phyloP scores from a whole-genome alignment of 768 basidiomycete genomes.

The Flagelloscypha sp. region DNA sequence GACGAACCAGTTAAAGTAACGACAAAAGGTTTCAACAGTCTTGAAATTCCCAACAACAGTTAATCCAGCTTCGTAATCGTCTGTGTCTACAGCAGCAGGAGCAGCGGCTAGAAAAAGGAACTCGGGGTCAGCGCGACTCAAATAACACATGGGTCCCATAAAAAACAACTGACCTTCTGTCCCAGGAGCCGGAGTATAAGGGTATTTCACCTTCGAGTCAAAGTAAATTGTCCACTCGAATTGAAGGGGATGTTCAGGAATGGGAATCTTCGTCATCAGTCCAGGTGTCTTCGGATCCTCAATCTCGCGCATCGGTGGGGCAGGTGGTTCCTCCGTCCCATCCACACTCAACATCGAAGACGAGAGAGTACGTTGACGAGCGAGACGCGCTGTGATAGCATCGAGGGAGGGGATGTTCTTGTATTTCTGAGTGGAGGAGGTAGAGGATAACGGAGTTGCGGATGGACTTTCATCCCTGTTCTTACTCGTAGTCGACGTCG shows the following conservation, averaged over 20 bases:
- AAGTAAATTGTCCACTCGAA: conserved; percentile 87
- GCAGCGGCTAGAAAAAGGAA: not conserved
- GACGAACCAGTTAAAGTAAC: conserved; percentile 94
- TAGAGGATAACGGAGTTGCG: too few relatives aligned
- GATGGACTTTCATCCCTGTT: conserved; percentile 28
- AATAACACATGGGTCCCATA: too few relatives aligned
- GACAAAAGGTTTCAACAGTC: conserved; percentile 85
- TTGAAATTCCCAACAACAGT: conserved; percentile 84
- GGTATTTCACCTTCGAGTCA: conserved; percentile 72
- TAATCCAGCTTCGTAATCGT: conserved; percentile 78
- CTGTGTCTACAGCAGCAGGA: conserved; percentile 11
- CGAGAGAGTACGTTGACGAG: conserved; percentile 56
- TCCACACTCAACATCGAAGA: conserved; percentile 48
- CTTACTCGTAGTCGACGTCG: conserved; percentile 22
- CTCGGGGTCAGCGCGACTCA: conserved; percentile 1
- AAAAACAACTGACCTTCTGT: too few relatives aligned
- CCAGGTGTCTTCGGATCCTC: conserved; percentile 82
- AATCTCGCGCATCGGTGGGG: conserved; percentile 66
- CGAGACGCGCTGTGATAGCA: conserved; percentile 74
- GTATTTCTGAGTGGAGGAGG: conserved; percentile 63
- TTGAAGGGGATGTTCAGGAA: conserved; percentile 77
- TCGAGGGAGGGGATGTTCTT: conserved; percentile 85
- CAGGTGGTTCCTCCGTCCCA: conserved; percentile 62
- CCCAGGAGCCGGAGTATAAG: conserved; percentile 41
- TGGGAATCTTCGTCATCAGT: conserved; percentile 51